Evolutionary conservation across 768 basidiomycete genomes (phyloP).

Genomic region (Hygrophoropsis aurantiaca): DNA sequence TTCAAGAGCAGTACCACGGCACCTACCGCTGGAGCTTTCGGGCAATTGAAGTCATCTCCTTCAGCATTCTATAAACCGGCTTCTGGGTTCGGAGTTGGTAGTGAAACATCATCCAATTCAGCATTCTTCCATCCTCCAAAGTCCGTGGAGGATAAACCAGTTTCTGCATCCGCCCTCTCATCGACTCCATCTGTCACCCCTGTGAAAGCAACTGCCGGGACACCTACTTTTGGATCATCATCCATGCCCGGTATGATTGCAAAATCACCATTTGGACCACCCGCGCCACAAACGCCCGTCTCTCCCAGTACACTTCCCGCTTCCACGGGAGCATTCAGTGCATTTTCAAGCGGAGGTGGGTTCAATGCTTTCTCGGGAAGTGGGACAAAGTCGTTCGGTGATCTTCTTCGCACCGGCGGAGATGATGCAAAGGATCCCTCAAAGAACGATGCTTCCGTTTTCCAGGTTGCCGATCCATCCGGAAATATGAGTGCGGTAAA

Average conservation of each 20-base stretch:
- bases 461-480: conserved; percentile 3
- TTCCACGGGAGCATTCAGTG: conserved; percentile 23
- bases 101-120: conserved; percentile 40
- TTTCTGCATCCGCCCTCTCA: conserved; percentile 37
- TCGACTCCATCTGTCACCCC: conserved; percentile 18
- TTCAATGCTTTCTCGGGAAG: conserved; percentile 54
- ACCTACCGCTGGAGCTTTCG: conserved; percentile 37
- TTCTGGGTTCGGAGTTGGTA: conserved; percentile 37
- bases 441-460: conserved; percentile 17
- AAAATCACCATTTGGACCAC: conserved; percentile 17
- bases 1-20: conserved; percentile 23
- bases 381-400: conserved; percentile 55
- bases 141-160: conserved; percentile 28
- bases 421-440: conserved; percentile 24
- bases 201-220: conserved; percentile 16
- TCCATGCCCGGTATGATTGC: conserved; percentile 28
- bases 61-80: conserved; percentile 38
- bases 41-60: conserved; percentile 33
- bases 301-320: conserved; percentile 16
- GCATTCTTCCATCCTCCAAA: conserved; percentile 51
- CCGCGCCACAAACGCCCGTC: conserved; percentile 7
- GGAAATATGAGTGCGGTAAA: conserved; percentile 11
- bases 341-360: conserved; percentile 34
- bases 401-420: conserved; percentile 49
- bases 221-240: conserved; percentile 40